Evolutionary conservation across 148 eudicot genomes (phyloP), one percentile per base, ranked within the genome.

Genomic region (Rhododendron vialii): DNA sequence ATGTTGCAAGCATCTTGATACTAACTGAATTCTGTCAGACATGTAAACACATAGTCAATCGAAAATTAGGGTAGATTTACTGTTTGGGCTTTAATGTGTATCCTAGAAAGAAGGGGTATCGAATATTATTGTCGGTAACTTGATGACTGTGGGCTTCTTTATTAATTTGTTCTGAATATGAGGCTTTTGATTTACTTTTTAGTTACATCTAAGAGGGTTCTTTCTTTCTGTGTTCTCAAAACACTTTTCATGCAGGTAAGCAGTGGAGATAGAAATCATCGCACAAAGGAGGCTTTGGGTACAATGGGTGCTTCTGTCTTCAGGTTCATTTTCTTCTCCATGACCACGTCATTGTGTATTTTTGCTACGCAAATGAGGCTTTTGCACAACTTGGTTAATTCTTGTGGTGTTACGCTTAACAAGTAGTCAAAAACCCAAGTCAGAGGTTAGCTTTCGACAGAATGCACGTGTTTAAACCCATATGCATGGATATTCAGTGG

Each of bases 231-330:
- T 24, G 85, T 63, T 75, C 36, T 57, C 38, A 73, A 69, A 36
- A 43, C 84, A 47, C 63, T 69, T 77, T 77, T 86, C 74, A 3
- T 88, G 80, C 87, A 98, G 99, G 91, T 93, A 81, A 94, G 93
- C 63, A 91, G 92, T 77, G 99, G 99, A 67, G 93, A 90, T 89
- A 93, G 94, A 88, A 93, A 98, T 88, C 98, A 93, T 73, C 93
- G 99, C 47, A 94, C 91, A 91, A 92, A 94, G 90, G 96, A 92
- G 86, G 93, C 99, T 87, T 87, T 98, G 92, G 87, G 91, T 84
- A 98, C 99, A 81, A 95, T 98, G 99, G 99, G 99, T 48, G 98
- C 99, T 89, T 95, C 99, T 78, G 99, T 98, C 50, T 93, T 98
- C 93, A 98, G 99, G 99, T 97, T 86, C 76, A 74, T 82, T 65